Percentiles rank a stretch among this genome's conserved stretches.
Evolutionary conservation across 371 early-diverging fungal genomes (phyloP).

Genomic region (Mucor racemosus): DNA sequence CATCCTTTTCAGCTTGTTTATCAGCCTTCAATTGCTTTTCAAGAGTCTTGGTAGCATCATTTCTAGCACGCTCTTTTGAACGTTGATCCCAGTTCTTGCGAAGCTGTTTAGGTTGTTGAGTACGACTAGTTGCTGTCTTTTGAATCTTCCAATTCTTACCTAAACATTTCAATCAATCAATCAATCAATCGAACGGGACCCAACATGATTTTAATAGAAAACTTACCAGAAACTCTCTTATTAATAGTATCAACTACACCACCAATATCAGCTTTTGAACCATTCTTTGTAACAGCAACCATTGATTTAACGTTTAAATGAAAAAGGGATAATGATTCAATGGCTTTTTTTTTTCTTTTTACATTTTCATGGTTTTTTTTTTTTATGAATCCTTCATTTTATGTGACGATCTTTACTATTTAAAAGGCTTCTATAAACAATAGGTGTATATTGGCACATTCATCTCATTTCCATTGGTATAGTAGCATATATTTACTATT

Average conservation of each 20-base stretch:
- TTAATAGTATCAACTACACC: slow-evolving; percentile 50
- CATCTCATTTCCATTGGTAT: background rate
- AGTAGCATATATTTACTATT: slow-evolving; percentile 2
- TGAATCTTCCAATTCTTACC: slow-evolving; percentile 62
- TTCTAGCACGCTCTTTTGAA: slow-evolving; percentile 45
- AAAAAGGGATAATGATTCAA: background rate
- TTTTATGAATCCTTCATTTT: background rate
- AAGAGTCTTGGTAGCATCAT: slow-evolving; percentile 43
- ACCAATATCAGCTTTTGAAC: slow-evolving; percentile 40
- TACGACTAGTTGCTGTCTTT: slow-evolving; percentile 58
- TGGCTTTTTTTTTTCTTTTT: slow-evolving; percentile 15
- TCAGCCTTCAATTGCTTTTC: slow-evolving; percentile 64
- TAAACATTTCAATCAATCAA: slow-evolving; percentile 17
- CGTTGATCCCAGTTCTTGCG: slow-evolving; percentile 60
- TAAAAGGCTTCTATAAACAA: background rate
- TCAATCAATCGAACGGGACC: background rate
- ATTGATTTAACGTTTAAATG: slow-evolving; percentile 8
- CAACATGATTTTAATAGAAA: background rate
- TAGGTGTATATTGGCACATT: background rate
- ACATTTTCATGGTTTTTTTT: slow-evolving; percentile 1
- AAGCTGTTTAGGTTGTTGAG: slow-evolving; percentile 60
- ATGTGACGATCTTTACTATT: slow-evolving; percentile 6
- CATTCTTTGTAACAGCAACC: slow-evolving; percentile 30
- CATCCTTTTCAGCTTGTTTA: slow-evolving; percentile 60
- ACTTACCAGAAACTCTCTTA: slow-evolving; percentile 53